phyloP scores from a whole-genome alignment of 2,329 filamentous ascomycete species.

The Ceratocystiopsis sp. region DNA sequence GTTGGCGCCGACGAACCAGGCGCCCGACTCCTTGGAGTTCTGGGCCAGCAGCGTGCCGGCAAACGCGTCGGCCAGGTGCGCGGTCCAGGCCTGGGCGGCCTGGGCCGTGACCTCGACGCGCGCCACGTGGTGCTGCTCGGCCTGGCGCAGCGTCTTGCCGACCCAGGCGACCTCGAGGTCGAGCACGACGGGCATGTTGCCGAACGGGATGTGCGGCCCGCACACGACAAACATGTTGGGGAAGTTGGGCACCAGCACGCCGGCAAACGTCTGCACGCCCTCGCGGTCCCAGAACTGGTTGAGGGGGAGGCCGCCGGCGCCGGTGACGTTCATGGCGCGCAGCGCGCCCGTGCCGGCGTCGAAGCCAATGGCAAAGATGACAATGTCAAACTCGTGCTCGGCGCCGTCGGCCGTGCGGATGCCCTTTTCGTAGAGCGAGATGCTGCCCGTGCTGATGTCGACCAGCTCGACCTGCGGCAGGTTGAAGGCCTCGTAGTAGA shows the following conservation, averaged over 20 bases:
- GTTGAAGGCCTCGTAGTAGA: constrained; percentile 32
- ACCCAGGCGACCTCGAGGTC: constrained; percentile 6
- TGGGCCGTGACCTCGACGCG: constrained; percentile 4
- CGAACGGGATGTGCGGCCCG: constrained; percentile 7
- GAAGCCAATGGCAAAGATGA: constrained; percentile 20
- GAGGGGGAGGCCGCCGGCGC: constrained; percentile 11
- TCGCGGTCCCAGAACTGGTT: constrained; percentile 15
- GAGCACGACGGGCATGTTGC: constrained; percentile 4
- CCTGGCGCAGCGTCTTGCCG: constrained; percentile 2
- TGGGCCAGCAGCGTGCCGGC: constrained; percentile 2
- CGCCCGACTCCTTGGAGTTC: constrained; percentile 3
- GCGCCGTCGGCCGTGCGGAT: constrained; percentile 18
- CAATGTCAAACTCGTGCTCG: constrained; percentile 20
- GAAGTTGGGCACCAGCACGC: constrained; percentile 7
- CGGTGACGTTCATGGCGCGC: constrained; percentile 15
- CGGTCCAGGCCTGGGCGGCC: constrained; percentile 1
- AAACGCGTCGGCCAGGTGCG: constrained; percentile 1
- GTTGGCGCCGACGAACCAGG: constrained; percentile 11
- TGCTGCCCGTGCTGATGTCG: constrained; percentile 25
- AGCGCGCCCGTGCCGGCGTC: constrained; percentile 19
- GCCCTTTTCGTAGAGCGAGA: constrained; percentile 21
- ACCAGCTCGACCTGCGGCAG: constrained; percentile 27
- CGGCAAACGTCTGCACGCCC: constrained; percentile 13
- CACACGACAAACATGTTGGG: constrained; percentile 9
- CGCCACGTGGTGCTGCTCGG: constrained; percentile 1